Conservation (phyloP, 345 rosid genomes). For the Dipteronia sinensis region DNA sequence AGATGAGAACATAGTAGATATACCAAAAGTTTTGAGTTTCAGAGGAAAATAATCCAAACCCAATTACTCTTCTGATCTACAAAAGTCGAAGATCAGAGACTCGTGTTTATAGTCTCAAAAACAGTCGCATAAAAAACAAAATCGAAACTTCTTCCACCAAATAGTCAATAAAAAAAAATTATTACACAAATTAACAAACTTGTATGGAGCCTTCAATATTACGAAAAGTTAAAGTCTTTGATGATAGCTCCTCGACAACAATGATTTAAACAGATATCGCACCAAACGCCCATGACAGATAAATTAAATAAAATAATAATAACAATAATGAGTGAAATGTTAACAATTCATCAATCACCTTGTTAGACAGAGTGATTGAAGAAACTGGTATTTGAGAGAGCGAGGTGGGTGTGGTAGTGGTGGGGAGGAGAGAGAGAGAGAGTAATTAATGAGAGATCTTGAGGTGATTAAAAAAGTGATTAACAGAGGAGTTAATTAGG, state of each 20-base stretch:
- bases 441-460: constrained; percentile 8
- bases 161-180: constrained; percentile 14
- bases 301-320: background rate
- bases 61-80: constrained; percentile 30
- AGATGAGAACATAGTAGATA: background rate
- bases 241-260: constrained; percentile 41
- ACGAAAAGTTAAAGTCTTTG: constrained; percentile 31
- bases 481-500: background rate
- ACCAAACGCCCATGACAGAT: constrained; percentile 25
- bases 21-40: constrained; percentile 14
- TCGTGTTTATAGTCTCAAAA: constrained; percentile 43
- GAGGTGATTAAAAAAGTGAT: background rate
- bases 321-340: background rate
- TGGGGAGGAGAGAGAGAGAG: background rate
- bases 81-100: constrained; percentile 23
- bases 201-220: constrained; percentile 42
- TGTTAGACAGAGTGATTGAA: background rate
- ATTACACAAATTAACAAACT: constrained; percentile 20
- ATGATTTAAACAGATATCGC: constrained; percentile 26
- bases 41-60: constrained; percentile 14
- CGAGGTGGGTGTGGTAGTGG: background rate
- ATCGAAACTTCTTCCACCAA: constrained; percentile 32
- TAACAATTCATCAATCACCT: background rate
- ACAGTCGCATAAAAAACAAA: constrained; percentile 16
- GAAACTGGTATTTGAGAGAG: background rate